phyloP scores from a whole-genome alignment of 176 grass and related monocot genomes.

The Aegilops bicornis region DNA sequence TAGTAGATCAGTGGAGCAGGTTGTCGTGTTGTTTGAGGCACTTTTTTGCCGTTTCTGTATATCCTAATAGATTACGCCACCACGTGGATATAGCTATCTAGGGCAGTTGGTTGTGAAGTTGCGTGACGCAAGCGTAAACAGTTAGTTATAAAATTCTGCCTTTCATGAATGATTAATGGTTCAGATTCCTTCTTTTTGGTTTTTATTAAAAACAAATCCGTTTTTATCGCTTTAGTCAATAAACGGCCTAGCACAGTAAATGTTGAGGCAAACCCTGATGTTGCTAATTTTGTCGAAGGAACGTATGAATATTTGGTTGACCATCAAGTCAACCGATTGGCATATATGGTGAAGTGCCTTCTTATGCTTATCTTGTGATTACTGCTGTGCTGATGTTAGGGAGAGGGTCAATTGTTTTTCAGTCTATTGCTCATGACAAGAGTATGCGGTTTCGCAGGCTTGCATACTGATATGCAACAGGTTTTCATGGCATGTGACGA shows the following conservation, averaged over 20 bases:
- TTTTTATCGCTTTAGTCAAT: slow-evolving; percentile 8
- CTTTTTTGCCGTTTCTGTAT: slow-evolving; percentile 12
- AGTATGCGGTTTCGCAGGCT: background rate
- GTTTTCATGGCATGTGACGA: slow-evolving; percentile 12
- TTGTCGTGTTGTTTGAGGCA: background rate
- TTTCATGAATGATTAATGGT: background rate
- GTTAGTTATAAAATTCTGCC: background rate
- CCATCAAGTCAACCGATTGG: background rate
- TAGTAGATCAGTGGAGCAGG: background rate
- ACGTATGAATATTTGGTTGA: background rate
- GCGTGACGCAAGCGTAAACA: background rate
- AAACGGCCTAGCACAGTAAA: background rate
- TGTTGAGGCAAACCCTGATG: background rate
- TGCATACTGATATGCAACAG: background rate
- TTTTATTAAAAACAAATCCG: background rate
- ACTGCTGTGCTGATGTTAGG: slow-evolving; percentile 1
- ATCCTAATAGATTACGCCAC: slow-evolving; percentile 8
- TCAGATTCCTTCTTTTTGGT: slow-evolving; percentile 16
- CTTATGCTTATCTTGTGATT: slow-evolving; percentile 25
- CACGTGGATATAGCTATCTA: background rate
- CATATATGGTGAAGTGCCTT: background rate
- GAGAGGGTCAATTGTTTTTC: slow-evolving; percentile 8
- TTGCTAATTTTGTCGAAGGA: background rate
- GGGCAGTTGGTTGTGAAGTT: background rate
- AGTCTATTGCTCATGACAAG: background rate